A percentile compares a stretch with the other conserved stretches of the same genome.
Evolutionary conservation across 2,329 filamentous ascomycete genomes (phyloP).

Genomic region (Arthrocladium fulminans): DNA sequence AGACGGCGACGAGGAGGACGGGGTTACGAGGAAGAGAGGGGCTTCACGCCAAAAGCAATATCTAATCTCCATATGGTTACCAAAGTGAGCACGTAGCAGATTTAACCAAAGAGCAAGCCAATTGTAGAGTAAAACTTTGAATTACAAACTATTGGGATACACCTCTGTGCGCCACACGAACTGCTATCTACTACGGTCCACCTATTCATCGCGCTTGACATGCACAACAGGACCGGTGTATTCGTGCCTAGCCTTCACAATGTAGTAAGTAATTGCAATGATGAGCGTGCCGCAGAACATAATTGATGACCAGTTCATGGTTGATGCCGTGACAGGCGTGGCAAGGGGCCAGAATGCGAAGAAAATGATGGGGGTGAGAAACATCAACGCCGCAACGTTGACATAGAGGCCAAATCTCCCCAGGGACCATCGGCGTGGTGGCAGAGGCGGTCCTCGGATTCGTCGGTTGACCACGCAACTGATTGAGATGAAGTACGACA

Average conservation of each 20-base stretch:
- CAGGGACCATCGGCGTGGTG: conserved; percentile 34
- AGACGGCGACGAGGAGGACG: no score
- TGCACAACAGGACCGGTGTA: conserved; percentile 28
- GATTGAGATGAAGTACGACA: conserved; percentile 44
- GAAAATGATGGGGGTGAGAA: conserved; percentile 37
- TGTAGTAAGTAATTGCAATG: conserved; percentile 34
- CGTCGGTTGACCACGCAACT: conserved; percentile 38
- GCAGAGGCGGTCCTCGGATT: conserved; percentile 32
- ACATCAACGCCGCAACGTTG: conserved; percentile 38
- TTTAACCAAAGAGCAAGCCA: no score
- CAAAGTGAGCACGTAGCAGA: no score
- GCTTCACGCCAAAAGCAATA: no score
- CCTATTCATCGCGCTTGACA: conserved; percentile 12
- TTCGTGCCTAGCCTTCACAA: conserved; percentile 27
- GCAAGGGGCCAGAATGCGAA: conserved; percentile 41
- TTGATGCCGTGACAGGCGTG: conserved; percentile 29
- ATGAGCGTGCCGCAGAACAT: conserved; percentile 35
- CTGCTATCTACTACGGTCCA: no score
- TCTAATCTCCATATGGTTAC: no score
- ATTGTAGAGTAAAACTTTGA: no score
- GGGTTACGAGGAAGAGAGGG: no score
- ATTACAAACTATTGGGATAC: no score
- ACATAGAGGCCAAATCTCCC: conserved; percentile 36
- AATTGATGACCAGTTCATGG: conserved; percentile 45
- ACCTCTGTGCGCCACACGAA: no score